These are phyloP conservation scores for Penstemon eatonii DNA, from an alignment of 257 asterid species.

Conservation along the genomic window DNA sequence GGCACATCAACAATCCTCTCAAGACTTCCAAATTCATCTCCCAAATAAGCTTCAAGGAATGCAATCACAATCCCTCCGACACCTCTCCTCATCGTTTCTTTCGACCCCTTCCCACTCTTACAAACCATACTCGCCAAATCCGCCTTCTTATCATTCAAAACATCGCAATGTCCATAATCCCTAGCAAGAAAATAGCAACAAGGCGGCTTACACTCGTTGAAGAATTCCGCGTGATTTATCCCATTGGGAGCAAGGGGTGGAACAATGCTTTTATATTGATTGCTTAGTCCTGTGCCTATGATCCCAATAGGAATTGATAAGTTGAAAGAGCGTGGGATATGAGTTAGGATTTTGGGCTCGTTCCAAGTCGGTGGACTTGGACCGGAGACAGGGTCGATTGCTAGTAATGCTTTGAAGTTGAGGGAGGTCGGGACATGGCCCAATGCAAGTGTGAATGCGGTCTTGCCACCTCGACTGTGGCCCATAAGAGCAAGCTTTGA, in stretches of 20 bases:
- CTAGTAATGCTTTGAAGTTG: slow-evolving; percentile 58
- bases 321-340: slow-evolving; percentile 52
- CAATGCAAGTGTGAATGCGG: slow-evolving; percentile 48
- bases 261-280: slow-evolving; percentile 35
- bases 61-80: slow-evolving; percentile 72
- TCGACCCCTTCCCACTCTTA: slow-evolving; percentile 50
- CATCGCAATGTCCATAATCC: slow-evolving; percentile 68
- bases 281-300: slow-evolving; percentile 63
- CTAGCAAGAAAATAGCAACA: slow-evolving; percentile 64
- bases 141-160: slow-evolving; percentile 46
- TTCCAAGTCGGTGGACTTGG: slow-evolving; percentile 31
- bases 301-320: slow-evolving; percentile 49
- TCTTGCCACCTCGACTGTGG: slow-evolving; percentile 56
- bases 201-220: slow-evolving; percentile 69
- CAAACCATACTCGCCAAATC: slow-evolving; percentile 37
- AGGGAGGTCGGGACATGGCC: slow-evolving; percentile 38
- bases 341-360: slow-evolving; percentile 48
- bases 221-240: slow-evolving; percentile 61
- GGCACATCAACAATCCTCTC: slow-evolving; percentile 42
- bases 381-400: slow-evolving; percentile 65
- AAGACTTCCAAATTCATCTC: slow-evolving; percentile 35
- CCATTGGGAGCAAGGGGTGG: slow-evolving; percentile 64
- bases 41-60: slow-evolving; percentile 67
- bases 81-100: slow-evolving; percentile 54
- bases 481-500: slow-evolving; percentile 53